phyloP scores from a whole-genome alignment of 2,329 filamentous ascomycete species.

The Phialophora verrucosa region DNA sequence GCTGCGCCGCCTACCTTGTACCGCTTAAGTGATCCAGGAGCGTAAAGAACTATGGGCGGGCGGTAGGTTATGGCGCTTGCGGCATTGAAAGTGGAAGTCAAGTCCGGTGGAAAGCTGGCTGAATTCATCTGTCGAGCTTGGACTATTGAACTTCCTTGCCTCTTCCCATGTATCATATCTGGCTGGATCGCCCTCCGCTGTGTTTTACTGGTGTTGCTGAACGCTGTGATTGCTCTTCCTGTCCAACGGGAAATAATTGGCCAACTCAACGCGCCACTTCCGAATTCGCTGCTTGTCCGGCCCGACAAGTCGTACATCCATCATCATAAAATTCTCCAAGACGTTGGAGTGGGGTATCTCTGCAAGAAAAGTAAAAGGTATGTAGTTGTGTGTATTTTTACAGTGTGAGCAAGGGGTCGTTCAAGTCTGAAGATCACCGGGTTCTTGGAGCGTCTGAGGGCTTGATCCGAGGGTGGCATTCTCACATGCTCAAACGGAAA shows the following conservation, averaged over 20 bases:
- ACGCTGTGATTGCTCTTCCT: background rate
- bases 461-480: background rate
- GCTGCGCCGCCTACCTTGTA: too few relatives aligned
- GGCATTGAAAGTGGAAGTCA: too few relatives aligned
- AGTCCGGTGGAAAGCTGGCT: too few relatives aligned
- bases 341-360: conserved; percentile 24
- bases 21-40: too few relatives aligned
- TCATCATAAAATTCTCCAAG: conserved; percentile 5
- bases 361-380: conserved; percentile 10
- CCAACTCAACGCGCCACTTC: background rate
- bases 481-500: background rate
- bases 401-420: background rate
- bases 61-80: too few relatives aligned
- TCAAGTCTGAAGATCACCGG: background rate
- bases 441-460: background rate
- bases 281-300: background rate
- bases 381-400: background rate
- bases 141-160: too few relatives aligned
- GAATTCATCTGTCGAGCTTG: too few relatives aligned
- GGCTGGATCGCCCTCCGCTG: background rate
- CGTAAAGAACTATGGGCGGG: too few relatives aligned
- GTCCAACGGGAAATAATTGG: background rate
- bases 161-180: too few relatives aligned
- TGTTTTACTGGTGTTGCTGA: background rate
- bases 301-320: background rate